Evolutionary conservation across 805 yeast species (phyloP).

Genomic region (Cyberlindnera veronae): DNA sequence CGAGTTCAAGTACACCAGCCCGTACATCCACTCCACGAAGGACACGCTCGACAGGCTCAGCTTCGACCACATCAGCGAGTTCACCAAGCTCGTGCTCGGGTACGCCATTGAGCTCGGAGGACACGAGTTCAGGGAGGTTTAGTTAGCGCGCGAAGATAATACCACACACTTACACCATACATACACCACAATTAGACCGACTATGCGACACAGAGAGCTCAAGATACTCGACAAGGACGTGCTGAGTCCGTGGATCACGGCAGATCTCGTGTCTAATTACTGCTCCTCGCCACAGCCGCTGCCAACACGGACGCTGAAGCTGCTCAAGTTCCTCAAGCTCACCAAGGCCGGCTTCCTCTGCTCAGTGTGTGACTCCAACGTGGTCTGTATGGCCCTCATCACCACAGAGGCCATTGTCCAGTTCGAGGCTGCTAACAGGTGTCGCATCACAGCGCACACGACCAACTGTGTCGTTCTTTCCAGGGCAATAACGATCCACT

Average conservation of each 20-base stretch:
- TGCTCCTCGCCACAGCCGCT: not conserved
- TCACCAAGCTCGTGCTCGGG: constrained; percentile 72
- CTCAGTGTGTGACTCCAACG: not conserved
- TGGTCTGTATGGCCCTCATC: not conserved
- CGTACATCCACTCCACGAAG: constrained; percentile 68
- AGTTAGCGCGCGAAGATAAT: no score
- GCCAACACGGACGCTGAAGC: not conserved
- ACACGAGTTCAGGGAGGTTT: constrained; percentile 26
- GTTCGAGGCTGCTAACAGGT: not conserved
- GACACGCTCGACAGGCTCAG: constrained; percentile 83
- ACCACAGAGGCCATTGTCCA: not conserved
- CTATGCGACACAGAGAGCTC: no score
- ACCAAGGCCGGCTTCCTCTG: not conserved
- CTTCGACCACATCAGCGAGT: constrained; percentile 76
- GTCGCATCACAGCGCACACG: not conserved
- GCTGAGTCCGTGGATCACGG: not conserved
- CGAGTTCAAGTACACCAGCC: constrained; percentile 58
- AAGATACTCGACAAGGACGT: not conserved
- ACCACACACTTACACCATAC: no score
- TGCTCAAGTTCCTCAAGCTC: not conserved
- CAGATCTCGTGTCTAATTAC: not conserved
- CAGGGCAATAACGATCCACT: not conserved
- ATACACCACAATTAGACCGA: no score
- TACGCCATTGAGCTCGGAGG: constrained; percentile 65
- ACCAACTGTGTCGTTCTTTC: not conserved